These are phyloP conservation scores for Mycena sanguinolenta DNA, from an alignment of 768 basidiomycete species.

Conservation along the genomic window DNA sequence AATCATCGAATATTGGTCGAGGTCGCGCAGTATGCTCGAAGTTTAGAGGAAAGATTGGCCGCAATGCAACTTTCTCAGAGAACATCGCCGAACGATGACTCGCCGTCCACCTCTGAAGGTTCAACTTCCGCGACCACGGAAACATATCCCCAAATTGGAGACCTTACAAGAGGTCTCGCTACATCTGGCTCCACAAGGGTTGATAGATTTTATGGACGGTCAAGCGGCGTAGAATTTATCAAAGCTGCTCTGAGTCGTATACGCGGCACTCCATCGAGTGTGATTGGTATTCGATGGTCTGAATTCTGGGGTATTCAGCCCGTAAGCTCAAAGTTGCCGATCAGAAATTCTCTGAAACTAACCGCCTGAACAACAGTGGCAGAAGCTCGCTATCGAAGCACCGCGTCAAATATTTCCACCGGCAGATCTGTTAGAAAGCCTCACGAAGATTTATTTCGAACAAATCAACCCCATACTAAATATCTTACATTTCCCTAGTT, in stretches of 20 bases:
- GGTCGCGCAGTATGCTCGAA: conserved; percentile 21
- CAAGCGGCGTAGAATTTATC: conserved; percentile 24
- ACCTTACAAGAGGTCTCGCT: background rate
- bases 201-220: conserved; percentile 16
- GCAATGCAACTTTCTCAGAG: background rate
- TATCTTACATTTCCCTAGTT: conserved; percentile 13
- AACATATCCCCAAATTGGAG: background rate
- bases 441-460: conserved; percentile 15
- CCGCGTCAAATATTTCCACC: background rate
- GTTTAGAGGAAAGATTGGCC: conserved; percentile 13
- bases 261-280: background rate
- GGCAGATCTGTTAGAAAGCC: background rate
- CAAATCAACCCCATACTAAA: conserved; percentile 5
- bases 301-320: conserved; percentile 34
- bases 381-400: background rate
- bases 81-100: background rate
- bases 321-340: conserved; percentile 4
- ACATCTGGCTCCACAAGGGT: background rate
- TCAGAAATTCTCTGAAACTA: background rate
- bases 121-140: background rate
- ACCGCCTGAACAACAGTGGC: background rate
- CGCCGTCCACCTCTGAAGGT: background rate
- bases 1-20: conserved; percentile 9
- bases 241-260: conserved; percentile 19
- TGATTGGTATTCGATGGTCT: conserved; percentile 22